phyloP scores from a whole-genome alignment of 768 basidiomycete genomes.

The Lepiota brunneoincarnata region DNA sequence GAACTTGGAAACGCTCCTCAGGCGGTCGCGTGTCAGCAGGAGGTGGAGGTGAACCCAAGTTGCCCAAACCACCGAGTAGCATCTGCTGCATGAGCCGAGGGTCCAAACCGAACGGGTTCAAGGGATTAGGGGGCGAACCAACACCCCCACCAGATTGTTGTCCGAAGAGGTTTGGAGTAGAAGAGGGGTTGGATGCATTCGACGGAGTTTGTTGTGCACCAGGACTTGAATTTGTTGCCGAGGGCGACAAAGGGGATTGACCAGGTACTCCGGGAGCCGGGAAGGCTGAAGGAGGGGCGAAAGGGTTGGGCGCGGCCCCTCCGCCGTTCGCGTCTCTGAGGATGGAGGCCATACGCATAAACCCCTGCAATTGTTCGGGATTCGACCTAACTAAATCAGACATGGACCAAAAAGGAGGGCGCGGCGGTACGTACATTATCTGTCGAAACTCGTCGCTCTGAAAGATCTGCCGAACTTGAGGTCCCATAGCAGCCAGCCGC shows the following conservation, averaged over 20 bases:
- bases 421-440: constrained; percentile 55
- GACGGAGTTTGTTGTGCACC: constrained; percentile 5
- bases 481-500: constrained; percentile 69
- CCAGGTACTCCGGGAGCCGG: constrained; percentile 53
- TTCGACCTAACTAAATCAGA: constrained; percentile 50
- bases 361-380: constrained; percentile 70
- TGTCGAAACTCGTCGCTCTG: constrained; percentile 73
- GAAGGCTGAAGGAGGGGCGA: constrained; percentile 29
- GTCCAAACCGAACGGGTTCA: constrained; percentile 35
- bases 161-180: constrained; percentile 15
- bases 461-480: constrained; percentile 77
- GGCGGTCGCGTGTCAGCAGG: constrained; percentile 73
- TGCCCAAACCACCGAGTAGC: constrained; percentile 27
- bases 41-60: constrained; percentile 33
- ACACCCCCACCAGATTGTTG: neutral
- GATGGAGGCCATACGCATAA: constrained; percentile 70
- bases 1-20: constrained; percentile 91
- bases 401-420: neutral
- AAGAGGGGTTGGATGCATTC: constrained; percentile 15
- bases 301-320: constrained; percentile 22
- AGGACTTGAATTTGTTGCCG: constrained; percentile 25
- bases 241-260: constrained; percentile 22
- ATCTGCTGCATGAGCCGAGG: constrained; percentile 46
- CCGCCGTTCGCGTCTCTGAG: constrained; percentile 42
- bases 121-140: constrained; percentile 16